Base-by-base conservation (phyloP, 2,329 filamentous ascomycete species). In the Colletotrichum caudatum region DNA sequence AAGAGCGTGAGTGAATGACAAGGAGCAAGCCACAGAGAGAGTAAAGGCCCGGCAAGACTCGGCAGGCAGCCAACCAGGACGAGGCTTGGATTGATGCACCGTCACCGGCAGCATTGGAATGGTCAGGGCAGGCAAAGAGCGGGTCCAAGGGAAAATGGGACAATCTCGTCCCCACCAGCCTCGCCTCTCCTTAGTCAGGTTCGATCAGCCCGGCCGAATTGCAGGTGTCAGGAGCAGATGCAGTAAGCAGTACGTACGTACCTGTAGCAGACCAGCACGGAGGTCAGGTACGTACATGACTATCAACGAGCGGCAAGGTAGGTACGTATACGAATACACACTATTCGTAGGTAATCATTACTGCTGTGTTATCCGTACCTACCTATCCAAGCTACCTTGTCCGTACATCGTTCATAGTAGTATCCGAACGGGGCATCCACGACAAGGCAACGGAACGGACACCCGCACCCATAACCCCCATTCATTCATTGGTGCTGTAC, bases 101-200 rank as follows among this genome's bases (percentile, higher is more conserved):
- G 54, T 69, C 53, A 69, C 67, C 56, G 29, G 29, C 46, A 33
- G 6, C 62, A 20, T 57, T 57, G 51, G 62, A 64, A 46, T 58
- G 62, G 39, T 51, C 65, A 69, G 64, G 69, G 69, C 69, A 71
- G 69, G 69, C 69, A 71, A 64, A 64, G 37, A 59, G 69, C 33
- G 69, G 69, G 59, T 7, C 20, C 16, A 1, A 18, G 37, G 37
- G 44, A 33, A 33, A 44, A 54, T 64, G 37, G 37, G 11, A 14
- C 46, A 53, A 39, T 53, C 9, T 20, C 33, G 33, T 29, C 33
- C 60, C 60, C 46, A 20, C 29, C 23, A 33, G 18, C 41, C 56
- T 57, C 35, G 44, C 33, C 23, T 29, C 33, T 8, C 68, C 37
- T 71, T 64, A 71, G 65, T 71, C 69, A 71, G 48, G 65, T 48